phyloP scores from a whole-genome alignment of 345 rosid genomes.

The Populus deltoides region DNA sequence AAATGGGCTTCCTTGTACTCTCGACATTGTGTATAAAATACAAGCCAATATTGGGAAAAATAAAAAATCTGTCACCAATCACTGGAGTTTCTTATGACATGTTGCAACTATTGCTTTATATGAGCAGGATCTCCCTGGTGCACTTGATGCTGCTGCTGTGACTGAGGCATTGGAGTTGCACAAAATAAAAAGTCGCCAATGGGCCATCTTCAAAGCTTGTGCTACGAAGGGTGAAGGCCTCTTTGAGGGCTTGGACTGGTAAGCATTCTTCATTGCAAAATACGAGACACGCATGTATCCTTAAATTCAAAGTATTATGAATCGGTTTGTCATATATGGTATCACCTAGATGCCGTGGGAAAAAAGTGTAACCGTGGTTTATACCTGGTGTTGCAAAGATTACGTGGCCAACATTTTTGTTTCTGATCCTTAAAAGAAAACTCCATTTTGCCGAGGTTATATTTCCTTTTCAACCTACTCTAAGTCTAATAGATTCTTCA shows the following conservation, averaged over 20 bases:
- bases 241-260: slow-evolving; percentile 29
- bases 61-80: not conserved
- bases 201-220: slow-evolving; percentile 31
- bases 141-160: slow-evolving; percentile 23
- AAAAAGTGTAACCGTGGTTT: not conserved
- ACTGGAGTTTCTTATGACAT: not conserved
- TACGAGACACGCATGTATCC: not conserved
- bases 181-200: slow-evolving; percentile 23
- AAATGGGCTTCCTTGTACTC: not conserved
- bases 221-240: slow-evolving; percentile 30
- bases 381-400: not conserved
- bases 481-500: not conserved
- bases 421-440: not conserved
- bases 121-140: slow-evolving; percentile 22
- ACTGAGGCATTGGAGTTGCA: slow-evolving; percentile 32
- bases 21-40: not conserved
- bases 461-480: not conserved
- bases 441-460: not conserved
- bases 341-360: not conserved
- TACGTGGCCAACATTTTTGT: not conserved
- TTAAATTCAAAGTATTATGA: not conserved
- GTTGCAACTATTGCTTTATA: not conserved
- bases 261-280: slow-evolving; percentile 4
- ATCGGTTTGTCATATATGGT: not conserved
- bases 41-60: not conserved